Conservation (phyloP, 2,329 filamentous ascomycete genomes). For the Penicillium polonicum region DNA sequence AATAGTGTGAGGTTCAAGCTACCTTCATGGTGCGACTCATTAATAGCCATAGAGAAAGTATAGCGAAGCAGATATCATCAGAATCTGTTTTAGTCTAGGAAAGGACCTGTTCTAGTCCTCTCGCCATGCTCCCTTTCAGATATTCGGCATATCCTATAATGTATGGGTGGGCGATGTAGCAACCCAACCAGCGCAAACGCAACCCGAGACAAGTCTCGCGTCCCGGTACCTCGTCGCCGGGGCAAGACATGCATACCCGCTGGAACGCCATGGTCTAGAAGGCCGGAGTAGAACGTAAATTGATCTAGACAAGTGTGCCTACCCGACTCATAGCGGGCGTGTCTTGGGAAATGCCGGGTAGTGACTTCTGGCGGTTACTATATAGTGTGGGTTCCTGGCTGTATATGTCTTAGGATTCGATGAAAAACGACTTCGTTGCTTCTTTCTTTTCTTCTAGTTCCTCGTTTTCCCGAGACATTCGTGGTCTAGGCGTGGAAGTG, state of each 20-base stretch:
- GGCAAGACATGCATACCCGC: neutral
- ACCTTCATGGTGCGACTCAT: neutral
- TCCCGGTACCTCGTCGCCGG: neutral
- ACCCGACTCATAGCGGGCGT: neutral
- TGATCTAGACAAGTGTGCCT: neutral
- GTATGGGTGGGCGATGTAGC: neutral
- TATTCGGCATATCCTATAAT: neutral
- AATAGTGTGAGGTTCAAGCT: too few species aligned
- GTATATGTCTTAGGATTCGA: neutral
- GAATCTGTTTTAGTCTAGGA: too few species aligned
- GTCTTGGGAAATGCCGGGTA: neutral
- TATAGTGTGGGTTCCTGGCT: neutral
- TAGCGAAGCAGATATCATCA: neutral
- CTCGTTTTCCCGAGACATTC: neutral
- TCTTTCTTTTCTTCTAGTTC: neutral
- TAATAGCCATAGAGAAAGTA: neutral
- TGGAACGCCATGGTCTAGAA: neutral
- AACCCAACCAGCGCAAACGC: neutral
- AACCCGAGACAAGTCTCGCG: neutral
- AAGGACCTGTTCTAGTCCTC: too few species aligned
- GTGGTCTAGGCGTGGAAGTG: neutral
- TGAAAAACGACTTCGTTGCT: too few species aligned
- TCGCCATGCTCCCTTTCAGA: neutral
- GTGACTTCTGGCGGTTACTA: neutral
- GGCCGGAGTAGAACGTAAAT: neutral